Percentiles rank a stretch among this genome's conserved stretches.
These are phyloP conservation scores for Kodamaea anthophila DNA, from an alignment of 1,139 yeast genomes.

Conservation along the genomic window DNA sequence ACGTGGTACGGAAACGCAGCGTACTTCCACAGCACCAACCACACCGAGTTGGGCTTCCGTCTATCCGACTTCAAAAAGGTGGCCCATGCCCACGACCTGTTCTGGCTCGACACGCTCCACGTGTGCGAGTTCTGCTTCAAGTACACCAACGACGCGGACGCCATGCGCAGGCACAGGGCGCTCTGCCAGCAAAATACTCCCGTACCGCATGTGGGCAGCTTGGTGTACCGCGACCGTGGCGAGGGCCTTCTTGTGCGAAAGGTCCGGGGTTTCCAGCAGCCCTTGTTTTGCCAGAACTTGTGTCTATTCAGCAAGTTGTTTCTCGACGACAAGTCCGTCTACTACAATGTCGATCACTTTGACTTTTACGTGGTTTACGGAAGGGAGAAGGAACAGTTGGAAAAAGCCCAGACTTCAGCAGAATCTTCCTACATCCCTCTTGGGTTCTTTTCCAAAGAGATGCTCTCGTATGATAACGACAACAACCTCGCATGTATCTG, in stretches of 20 bases:
- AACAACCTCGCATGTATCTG: constrained; percentile 83
- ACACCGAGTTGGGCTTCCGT: constrained; percentile 28
- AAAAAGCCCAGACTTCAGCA: too few species aligned
- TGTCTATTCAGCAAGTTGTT: constrained; percentile 83
- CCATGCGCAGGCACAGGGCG: constrained; percentile 36
- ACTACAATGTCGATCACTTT: constrained; percentile 70
- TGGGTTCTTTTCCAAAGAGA: constrained; percentile 91
- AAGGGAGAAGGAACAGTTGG: constrained; percentile 22
- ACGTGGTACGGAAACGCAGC: constrained; percentile 89
- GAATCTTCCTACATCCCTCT: constrained; percentile 54
- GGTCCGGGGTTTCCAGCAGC: constrained; percentile 58
- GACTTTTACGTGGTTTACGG: constrained; percentile 75
- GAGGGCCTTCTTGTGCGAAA: constrained; percentile 47
- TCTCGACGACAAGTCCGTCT: constrained; percentile 86
- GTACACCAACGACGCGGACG: constrained; percentile 46
- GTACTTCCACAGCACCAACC: constrained; percentile 43
- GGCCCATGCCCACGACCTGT: constrained; percentile 13
- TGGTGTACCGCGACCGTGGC: constrained; percentile 59
- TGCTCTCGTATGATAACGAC: constrained; percentile 75
- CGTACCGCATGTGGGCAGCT: constrained; percentile 49
- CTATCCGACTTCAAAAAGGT: too few species aligned
- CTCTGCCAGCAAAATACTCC: constrained; percentile 38
- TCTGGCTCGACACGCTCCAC: constrained; percentile 56
- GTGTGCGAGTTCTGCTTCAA: constrained; percentile 85
- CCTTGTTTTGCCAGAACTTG: constrained; percentile 72